Evolutionary conservation across 139 green algal species (phyloP).

Genomic region (Penium margaritaceum): DNA sequence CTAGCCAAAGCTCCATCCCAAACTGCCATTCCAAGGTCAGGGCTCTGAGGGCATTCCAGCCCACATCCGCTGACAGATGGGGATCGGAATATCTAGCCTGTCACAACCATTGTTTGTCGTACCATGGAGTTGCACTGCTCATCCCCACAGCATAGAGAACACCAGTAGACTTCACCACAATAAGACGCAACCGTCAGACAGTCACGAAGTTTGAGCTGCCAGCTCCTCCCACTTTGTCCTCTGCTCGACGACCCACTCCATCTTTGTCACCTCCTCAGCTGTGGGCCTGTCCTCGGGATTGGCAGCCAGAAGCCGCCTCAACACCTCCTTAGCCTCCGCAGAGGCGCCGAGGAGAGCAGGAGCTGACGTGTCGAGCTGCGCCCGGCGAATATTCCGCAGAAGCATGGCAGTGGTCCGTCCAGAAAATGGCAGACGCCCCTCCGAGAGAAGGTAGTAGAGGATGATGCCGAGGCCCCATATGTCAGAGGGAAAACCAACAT

Average conservation of each 20-base stretch:
- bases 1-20: too few relatives aligned
- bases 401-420: not conserved
- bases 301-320: not conserved
- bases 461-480: constrained; percentile 5
- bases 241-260: constrained; percentile 4
- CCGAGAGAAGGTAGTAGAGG: not conserved
- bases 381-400: not conserved
- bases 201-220: too few relatives aligned
- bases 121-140: too few relatives aligned
- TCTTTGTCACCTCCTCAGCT: not conserved
- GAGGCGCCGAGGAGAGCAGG: not conserved
- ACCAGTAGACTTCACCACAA: too few relatives aligned
- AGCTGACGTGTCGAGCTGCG: not conserved
- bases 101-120: too few relatives aligned
- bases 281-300: not conserved
- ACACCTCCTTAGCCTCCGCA: not conserved
- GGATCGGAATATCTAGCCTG: too few relatives aligned
- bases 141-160: too few relatives aligned
- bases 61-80: too few relatives aligned
- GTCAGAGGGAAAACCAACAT: not conserved
- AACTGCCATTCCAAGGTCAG: too few relatives aligned
- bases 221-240: too few relatives aligned
- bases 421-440: not conserved
- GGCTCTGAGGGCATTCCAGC: too few relatives aligned
- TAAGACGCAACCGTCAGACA: too few relatives aligned